phyloP scores from a whole-genome alignment of 305 asterid genomes.

The Solanum hybrid region DNA sequence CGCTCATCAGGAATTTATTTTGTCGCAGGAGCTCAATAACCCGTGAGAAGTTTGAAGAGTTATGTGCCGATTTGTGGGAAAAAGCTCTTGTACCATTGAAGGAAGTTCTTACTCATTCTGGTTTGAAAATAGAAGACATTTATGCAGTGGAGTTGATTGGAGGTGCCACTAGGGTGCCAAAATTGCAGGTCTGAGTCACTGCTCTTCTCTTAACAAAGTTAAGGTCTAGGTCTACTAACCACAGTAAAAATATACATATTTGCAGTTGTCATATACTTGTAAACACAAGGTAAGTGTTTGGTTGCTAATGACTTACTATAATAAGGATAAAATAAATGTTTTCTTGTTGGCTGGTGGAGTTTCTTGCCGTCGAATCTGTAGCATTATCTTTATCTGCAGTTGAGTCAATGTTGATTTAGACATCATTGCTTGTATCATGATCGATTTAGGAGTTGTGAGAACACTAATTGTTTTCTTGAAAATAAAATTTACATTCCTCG shows the following conservation, averaged over 20 bases:
- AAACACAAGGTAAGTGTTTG: neutral
- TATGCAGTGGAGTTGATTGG: conserved; percentile 97
- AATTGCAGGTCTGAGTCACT: conserved; percentile 64
- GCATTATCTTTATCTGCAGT: neutral
- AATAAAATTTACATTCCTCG: conserved; percentile 3
- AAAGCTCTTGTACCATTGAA: conserved; percentile 76
- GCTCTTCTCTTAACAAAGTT: conserved; percentile 5
- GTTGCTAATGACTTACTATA: neutral
- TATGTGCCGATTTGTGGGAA: conserved; percentile 87
- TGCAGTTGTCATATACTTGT: neutral
- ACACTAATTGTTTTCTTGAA: conserved; percentile 11
- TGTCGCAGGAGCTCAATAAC: conserved; percentile 79
- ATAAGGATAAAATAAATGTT: neutral
- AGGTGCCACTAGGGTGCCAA: conserved; percentile 98
- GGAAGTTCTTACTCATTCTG: conserved; percentile 72
- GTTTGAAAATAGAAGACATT: conserved; percentile 65
- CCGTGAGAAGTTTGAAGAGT: conserved; percentile 95
- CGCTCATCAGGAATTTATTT: neutral
- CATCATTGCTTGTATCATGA: neutral
- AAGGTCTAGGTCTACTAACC: neutral
- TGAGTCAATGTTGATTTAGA: neutral
- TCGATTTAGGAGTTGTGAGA: neutral
- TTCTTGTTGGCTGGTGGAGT: neutral
- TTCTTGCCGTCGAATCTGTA: neutral
- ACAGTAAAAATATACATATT: neutral